Evolutionary conservation across 495 filamentous ascomycete genomes (phyloP).

Genomic region (Penicillium dipodomyicola): DNA sequence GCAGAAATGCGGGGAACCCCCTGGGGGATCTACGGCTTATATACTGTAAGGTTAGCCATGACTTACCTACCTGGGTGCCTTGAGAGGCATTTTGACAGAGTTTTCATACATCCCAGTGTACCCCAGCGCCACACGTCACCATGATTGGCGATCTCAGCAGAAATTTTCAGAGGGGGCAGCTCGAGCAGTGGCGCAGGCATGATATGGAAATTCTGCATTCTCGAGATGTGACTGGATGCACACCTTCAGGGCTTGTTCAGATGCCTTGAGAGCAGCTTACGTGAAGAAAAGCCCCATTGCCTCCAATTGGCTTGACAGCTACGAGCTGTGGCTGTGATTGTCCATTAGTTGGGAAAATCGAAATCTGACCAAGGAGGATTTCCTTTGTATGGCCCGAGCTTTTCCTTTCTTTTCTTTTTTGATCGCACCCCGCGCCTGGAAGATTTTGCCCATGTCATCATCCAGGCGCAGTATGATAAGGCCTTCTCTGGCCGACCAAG

Average conservation of each 20-base stretch:
- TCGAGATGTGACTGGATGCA: background rate
- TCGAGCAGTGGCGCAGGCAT: constrained; percentile 4
- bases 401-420: background rate
- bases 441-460: background rate
- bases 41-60: background rate
- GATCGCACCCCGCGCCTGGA: constrained; percentile 6
- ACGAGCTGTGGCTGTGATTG: constrained; percentile 1
- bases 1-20: background rate
- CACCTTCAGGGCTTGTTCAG: background rate
- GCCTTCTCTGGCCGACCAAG: background rate
- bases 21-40: constrained; percentile 2
- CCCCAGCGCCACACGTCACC: background rate
- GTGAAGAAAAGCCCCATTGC: background rate
- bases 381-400: background rate
- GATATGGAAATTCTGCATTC: background rate
- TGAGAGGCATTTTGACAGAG: background rate
- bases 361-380: background rate
- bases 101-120: background rate
- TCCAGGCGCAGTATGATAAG: background rate
- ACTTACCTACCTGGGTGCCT: constrained; percentile 6
- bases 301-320: background rate
- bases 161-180: background rate
- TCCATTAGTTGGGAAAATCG: constrained; percentile 6
- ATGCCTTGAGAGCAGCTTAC: background rate
- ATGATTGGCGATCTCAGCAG: background rate